Percentiles rank a stretch among this genome's conserved stretches.
These are phyloP conservation scores for Pestalotiopsis sp. DNA, from an alignment of 2,329 filamentous ascomycete genomes.

Conservation along the genomic window DNA sequence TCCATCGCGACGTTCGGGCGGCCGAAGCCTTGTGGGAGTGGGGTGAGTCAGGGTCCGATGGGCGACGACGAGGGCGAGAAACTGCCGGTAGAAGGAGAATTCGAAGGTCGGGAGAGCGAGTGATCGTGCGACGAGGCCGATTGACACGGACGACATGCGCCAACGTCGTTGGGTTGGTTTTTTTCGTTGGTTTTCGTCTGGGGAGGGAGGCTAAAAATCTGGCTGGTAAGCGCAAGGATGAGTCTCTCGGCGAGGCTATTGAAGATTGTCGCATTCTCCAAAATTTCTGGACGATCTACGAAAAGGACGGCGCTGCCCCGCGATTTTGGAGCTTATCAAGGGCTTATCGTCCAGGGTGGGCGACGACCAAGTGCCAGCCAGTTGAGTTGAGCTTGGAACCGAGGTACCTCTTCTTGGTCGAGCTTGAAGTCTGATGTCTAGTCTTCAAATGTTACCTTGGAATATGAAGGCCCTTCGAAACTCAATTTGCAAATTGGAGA, in stretches of 20 bases:
- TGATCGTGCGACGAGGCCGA: slow-evolving; percentile 22
- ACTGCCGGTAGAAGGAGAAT: slow-evolving; percentile 20
- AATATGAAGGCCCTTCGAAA: too few species aligned
- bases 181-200: background rate
- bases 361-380: slow-evolving; percentile 6
- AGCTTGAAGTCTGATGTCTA: too few species aligned
- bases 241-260: slow-evolving; percentile 7
- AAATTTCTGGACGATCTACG: background rate
- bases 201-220: background rate
- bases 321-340: slow-evolving; percentile 6
- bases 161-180: background rate
- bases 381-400: background rate
- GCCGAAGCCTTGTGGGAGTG: slow-evolving; percentile 4
- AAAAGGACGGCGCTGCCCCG: slow-evolving; percentile 2
- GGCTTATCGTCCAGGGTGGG: slow-evolving; percentile 6
- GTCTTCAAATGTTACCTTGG: too few species aligned
- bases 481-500: background rate
- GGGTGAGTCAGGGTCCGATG: slow-evolving; percentile 13
- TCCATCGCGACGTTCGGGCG: slow-evolving; percentile 25
- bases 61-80: slow-evolving; percentile 13
- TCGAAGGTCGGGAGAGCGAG: slow-evolving; percentile 24
- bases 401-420: background rate
- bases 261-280: background rate
- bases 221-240: background rate
- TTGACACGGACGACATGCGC: slow-evolving; percentile 20